Conservation (phyloP, 1,284 basidiomycete genomes). For the Ganoderma sp. region DNA sequence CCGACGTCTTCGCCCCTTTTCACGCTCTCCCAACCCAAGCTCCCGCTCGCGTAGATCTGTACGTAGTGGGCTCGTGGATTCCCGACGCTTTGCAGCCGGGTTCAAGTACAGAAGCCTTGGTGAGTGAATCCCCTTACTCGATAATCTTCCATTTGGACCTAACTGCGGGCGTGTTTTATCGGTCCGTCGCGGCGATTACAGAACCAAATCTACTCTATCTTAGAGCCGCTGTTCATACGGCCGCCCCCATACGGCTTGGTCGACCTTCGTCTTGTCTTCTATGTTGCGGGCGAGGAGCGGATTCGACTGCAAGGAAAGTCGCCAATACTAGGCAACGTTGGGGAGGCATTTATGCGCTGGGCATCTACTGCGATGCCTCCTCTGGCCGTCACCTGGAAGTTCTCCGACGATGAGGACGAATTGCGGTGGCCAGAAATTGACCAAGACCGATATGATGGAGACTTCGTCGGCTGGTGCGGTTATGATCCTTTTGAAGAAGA, state of each 20-base stretch:
- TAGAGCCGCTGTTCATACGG: not conserved
- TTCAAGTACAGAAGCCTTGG: not conserved
- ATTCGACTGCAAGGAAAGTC: not conserved
- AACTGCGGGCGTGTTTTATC: not conserved
- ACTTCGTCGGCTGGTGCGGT: not conserved
- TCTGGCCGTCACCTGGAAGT: not conserved
- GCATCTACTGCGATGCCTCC: not conserved
- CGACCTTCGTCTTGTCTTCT: not conserved
- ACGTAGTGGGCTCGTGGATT: not conserved
- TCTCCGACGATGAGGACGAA: not conserved
- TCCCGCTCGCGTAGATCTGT: not conserved
- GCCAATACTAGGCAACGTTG: not conserved
- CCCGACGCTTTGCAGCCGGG: not conserved
- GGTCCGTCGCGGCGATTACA: not conserved
- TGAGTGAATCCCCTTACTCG: not conserved
- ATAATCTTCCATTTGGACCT: not conserved
- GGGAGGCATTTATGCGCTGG: not conserved
- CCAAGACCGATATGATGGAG: not conserved
- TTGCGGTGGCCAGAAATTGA: not conserved
- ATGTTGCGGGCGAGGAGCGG: not conserved
- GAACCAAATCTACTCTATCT: not conserved
- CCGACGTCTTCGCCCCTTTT: not conserved
- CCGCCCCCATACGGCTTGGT: not conserved
- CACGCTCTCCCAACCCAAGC: not conserved
- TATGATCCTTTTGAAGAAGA: not conserved